Evolutionary conservation across 2,329 filamentous ascomycete species (phyloP).

Genomic region (Zymoseptoria passerinii): DNA sequence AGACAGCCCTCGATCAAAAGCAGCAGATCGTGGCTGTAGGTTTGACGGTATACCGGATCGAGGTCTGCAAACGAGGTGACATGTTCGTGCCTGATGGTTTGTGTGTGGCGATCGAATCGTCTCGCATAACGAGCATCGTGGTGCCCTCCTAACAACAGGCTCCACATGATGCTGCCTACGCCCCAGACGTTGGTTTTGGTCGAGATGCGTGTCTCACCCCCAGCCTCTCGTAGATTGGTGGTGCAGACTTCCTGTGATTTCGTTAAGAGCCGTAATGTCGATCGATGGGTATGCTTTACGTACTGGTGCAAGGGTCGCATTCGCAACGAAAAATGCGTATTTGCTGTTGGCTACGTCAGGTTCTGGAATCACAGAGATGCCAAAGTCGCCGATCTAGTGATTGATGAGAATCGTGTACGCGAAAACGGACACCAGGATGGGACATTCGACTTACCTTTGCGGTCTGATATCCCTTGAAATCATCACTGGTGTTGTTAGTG

Average conservation of each 20-base stretch:
- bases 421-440: too few species aligned
- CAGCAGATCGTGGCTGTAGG: conserved; percentile 3
- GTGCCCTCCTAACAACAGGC: background rate
- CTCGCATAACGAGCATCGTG: background rate
- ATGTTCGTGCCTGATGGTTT: background rate
- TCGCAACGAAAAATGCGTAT: background rate
- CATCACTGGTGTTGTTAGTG: background rate
- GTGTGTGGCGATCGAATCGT: background rate
- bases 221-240: background rate
- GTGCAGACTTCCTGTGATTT: background rate
- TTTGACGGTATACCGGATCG: background rate
- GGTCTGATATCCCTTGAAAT: conserved; percentile 4
- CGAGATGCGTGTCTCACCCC: background rate
- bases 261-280: background rate
- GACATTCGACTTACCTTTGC: conserved; percentile 1
- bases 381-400: conserved; percentile 8
- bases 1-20: conserved; percentile 2
- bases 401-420: background rate
- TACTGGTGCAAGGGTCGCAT: background rate
- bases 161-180: conserved; percentile 10
- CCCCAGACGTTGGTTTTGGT: conserved; percentile 12
- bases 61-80: background rate
- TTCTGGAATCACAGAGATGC: conserved; percentile 2
- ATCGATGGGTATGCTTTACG: background rate
- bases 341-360: background rate